Base-by-base conservation (phyloP, 2,329 filamentous ascomycete species). In the Monosporascus sp. region DNA sequence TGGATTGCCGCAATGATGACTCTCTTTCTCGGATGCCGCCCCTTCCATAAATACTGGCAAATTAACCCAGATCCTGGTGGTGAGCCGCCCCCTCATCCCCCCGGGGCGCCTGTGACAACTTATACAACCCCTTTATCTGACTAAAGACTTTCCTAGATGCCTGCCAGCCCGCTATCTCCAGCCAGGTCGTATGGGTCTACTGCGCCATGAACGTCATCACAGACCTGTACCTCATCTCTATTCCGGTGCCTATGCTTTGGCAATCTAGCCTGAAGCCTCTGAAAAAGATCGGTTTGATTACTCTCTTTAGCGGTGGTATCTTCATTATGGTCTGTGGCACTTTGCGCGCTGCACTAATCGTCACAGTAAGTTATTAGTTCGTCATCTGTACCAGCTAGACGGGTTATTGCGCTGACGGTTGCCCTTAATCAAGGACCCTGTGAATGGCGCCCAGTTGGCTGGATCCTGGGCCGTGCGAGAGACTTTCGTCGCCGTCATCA, bases 191-290 rank as follows among this genome's bases (percentile, higher is more conserved):
- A 49, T 78, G 76, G 62, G 72, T 77, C 14, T 75, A 74, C 3
- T 75, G 78, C n/a, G 66, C 71, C 14, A 65, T 78, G 55, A 85
- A 84, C 57, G 74, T 82, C 3, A 58, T 69, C 2, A 85, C 81
- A 3, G 82, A 85, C 57, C 50, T 82, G 1, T 85, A 84, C 57
- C 70, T 85, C n/a, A 77, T 85, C 52, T 74, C 75, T 26, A 83
- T 85, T 38, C 80, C 81, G 0, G 69, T 82, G 5, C 80, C 81
- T 1, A 78, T 83, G 66, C 66, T 73, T 1, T 75, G 70, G 68
- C 63, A 65, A 50, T 69, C 71, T 4, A 68, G 58, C 8, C 63
- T 75, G 57, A 67, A 63, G 7, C 60, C 63, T 8, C 40, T 57
- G 6, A 73, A 73, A 56, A 76, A 75, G 54, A 58, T 68, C 17